Base-by-base conservation (phyloP, 2,329 filamentous ascomycete species). In the Pseudogymnoascus sp. region DNA sequence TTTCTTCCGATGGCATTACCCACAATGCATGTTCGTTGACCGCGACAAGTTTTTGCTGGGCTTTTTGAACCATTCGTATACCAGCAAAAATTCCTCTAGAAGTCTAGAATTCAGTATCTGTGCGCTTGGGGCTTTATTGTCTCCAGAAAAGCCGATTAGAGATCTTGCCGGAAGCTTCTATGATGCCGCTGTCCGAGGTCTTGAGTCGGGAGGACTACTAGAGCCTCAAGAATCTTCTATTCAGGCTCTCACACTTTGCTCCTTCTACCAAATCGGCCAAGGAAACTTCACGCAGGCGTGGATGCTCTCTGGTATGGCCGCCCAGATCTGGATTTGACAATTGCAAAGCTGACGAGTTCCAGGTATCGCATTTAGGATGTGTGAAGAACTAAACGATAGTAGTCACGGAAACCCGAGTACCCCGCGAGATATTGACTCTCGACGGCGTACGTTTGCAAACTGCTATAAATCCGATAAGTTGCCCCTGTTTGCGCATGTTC, bases 301-400 rank as follows among this genome's bases (percentile, higher is more conserved):
- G 65, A 62, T 65, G 29, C 64, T 63, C 17, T 67, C 65, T 35
- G 65, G 65, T 67, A 59, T 19, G 23, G 17, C 31, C n/a, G 15
- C 37, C 10, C 7, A 10, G 13, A 19, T 23, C 21, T 15, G n/a
- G 11, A 53, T 23, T 19, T 21, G 7, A 19, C 9, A 21, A 50
- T 13, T 19, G 17, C 15, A 29, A 56, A 56, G 40, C 50, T 64
- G 29, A 64, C 60, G 23, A 11, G n/a, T 35, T 31, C 21, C 35
- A 68, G 67, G 67, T 17, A 65, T 68, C 29, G 67, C 67, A 2
- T 66, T 67, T 19, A 46, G 67, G 21, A 68, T 68, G 66, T 64
- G 64, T 35, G 63, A 68, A 37, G 64, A 67, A 50, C 59, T 68
- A 50, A 38, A 23, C 44, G 33, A 29, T 40, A 60, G 31, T 59